phyloP scores from a whole-genome alignment of 2,329 filamentous ascomycete genomes.

The Penicillium sp. region DNA sequence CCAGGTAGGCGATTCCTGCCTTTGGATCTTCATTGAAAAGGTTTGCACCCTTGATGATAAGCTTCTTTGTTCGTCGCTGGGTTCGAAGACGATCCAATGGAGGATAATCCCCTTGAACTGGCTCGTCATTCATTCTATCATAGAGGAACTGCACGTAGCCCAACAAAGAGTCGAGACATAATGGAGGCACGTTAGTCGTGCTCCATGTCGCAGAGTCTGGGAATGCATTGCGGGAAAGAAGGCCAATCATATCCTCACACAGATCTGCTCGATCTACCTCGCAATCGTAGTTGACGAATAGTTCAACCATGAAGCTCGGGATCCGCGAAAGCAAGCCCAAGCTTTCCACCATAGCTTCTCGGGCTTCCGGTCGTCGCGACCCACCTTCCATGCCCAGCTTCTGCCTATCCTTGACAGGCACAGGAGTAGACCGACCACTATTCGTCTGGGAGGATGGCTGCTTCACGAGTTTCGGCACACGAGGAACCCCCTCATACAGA shows the following conservation, averaged over 20 bases:
- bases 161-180: slow-evolving; percentile 87
- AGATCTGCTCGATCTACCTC: slow-evolving; percentile 85
- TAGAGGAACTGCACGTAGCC: slow-evolving; percentile 89
- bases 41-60: slow-evolving; percentile 77
- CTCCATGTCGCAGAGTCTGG: slow-evolving; percentile 98
- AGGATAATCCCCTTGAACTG: slow-evolving; percentile 59
- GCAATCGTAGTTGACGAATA: slow-evolving; percentile 98
- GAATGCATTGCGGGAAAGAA: slow-evolving; percentile 88
- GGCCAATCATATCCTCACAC: slow-evolving; percentile 90
- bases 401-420: slow-evolving; percentile 85
- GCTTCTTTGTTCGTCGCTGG: slow-evolving; percentile 72
- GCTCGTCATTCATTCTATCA: slow-evolving; percentile 70
- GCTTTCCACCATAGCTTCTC: slow-evolving; percentile 97
- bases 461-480: slow-evolving; percentile 81
- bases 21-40: slow-evolving; percentile 97
- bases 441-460: slow-evolving; percentile 64
- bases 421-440: slow-evolving; percentile 82
- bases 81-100: slow-evolving; percentile 60
- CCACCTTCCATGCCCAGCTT: slow-evolving; percentile 90
- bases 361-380: slow-evolving; percentile 82
- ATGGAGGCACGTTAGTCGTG: slow-evolving; percentile 91
- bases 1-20: slow-evolving; percentile 76
- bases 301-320: slow-evolving; percentile 87
- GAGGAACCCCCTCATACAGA: slow-evolving; percentile 87
- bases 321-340: slow-evolving; percentile 87